Base-by-base conservation (phyloP, 768 basidiomycete species). In the Pholiota molesta region DNA sequence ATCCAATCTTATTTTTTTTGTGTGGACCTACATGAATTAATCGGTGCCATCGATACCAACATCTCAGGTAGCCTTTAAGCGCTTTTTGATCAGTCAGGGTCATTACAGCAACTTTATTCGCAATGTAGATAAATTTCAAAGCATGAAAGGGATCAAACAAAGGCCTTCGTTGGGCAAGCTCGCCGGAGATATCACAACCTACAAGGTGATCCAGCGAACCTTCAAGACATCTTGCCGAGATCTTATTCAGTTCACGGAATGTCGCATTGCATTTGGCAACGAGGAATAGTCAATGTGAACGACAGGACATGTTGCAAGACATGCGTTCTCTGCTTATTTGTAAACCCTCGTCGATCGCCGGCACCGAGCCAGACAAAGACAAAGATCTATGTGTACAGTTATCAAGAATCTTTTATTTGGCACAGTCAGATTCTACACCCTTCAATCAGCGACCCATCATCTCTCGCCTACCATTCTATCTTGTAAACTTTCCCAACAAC, bases 401-500 rank as follows among this genome's bases (percentile, higher is more conserved):
- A 13, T 26, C 19, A 26, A 49, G 47, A 26, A 49, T 26, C 7
- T 26, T 28, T 49, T 5, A 37, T 37, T 37, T 1, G 9, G 14
- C 11, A 23, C 19, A 49, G n/a, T 49, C 23, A 21, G 5, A 2
- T 23, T 14, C 26, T 21, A 28, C 3, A 7, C n/a, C 5, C 35
- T 17, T 29, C 23, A 26, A 31, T 39, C 53, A 17, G 53, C 17
- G 40, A 54, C 33, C 39, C 28, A 33, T 21, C 45, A 49, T 35
- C 21, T 8, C 37, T 17, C 64, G 53, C 53, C 54, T 28, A 13
- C 39, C 39, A 35, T 33, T 42, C 71, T 70, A 75, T 67, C 74
- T 78, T 49, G 73, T 79, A 62, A 81, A 80, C 72, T 83, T 84
- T 57, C 74, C 75, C 63, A 82, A 77, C 55, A 85, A 64, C 68